Percentiles rank a stretch among this genome's conserved stretches.
Evolutionary conservation across 495 filamentous ascomycete species (phyloP).

Genomic region (Melanomma pulvis-pyrius): DNA sequence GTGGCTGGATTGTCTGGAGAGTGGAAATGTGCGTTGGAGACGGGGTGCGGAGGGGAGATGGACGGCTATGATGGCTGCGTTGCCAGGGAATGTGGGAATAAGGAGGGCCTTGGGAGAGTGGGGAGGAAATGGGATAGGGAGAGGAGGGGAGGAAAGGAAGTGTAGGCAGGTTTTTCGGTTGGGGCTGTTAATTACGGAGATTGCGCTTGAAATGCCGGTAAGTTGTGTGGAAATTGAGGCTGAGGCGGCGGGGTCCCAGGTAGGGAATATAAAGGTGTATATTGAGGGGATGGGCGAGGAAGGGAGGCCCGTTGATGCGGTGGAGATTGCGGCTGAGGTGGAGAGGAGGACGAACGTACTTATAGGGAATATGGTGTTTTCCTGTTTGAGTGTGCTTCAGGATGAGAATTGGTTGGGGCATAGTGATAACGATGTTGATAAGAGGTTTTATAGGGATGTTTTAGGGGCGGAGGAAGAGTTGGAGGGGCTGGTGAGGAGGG

Average conservation of each 20-base stretch:
- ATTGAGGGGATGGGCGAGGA: neutral
- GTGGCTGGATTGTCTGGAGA: slow-evolving; percentile 20
- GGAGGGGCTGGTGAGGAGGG: neutral
- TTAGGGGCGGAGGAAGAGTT: neutral
- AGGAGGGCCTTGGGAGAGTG: slow-evolving; percentile 1
- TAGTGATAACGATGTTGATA: slow-evolving; percentile 7
- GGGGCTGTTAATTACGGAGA: no score
- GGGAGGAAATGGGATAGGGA: no score
- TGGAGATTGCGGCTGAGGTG: slow-evolving; percentile 20
- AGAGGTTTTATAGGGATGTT: slow-evolving; percentile 17
- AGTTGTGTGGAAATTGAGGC: no score
- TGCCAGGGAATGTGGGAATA: slow-evolving; percentile 3
- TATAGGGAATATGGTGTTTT: slow-evolving; percentile 17
- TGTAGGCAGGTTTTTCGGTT: no score
- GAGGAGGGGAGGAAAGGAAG: no score
- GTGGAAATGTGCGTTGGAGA: slow-evolving; percentile 19
- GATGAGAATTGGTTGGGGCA: slow-evolving; percentile 14
- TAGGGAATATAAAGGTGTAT: neutral
- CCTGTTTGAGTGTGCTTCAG: slow-evolving; percentile 21
- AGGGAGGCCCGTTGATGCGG: slow-evolving; percentile 8
- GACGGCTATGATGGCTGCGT: slow-evolving; percentile 23
- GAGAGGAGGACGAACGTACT: slow-evolving; percentile 26
- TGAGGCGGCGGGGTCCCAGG: neutral
- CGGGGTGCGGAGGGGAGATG: slow-evolving; percentile 12
- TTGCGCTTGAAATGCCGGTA: no score